These are phyloP conservation scores for Fusarium anguioides DNA, from an alignment of 2,329 filamentous ascomycete species.

Conservation along the genomic window DNA sequence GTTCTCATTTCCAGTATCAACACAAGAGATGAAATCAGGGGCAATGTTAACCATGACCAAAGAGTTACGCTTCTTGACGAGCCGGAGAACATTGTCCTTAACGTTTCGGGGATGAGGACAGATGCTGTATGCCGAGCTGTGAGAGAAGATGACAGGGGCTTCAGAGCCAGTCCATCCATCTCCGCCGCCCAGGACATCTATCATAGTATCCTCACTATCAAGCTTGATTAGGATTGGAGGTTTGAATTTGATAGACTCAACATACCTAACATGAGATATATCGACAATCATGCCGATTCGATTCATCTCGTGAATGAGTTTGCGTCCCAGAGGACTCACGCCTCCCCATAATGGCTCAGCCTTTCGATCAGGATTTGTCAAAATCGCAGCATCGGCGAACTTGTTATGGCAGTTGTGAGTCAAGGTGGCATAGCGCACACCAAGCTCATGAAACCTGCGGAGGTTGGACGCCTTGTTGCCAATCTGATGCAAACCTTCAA, in stretches of 20 bases:
- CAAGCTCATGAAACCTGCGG: slow-evolving; percentile 78
- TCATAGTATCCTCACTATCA: slow-evolving; percentile 80
- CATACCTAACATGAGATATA: slow-evolving; percentile 73
- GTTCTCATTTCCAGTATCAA: slow-evolving; percentile 65
- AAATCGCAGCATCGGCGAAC: slow-evolving; percentile 85
- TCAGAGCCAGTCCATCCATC: slow-evolving; percentile 75
- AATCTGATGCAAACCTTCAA: slow-evolving; percentile 94
- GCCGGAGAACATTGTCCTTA: slow-evolving; percentile 80
- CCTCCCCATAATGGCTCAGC: slow-evolving; percentile 74
- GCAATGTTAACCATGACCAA: slow-evolving; percentile 93
- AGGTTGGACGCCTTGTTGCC: slow-evolving; percentile 84
- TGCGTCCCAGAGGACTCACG: slow-evolving; percentile 75
- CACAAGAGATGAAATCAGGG: slow-evolving; percentile 84
- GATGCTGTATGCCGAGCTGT: slow-evolving; percentile 82
- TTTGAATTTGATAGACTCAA: background rate
- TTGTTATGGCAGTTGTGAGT: slow-evolving; percentile 95
- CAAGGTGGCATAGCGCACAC: slow-evolving; percentile 87
- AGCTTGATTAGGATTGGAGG: background rate
- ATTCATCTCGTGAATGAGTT: slow-evolving; percentile 89
- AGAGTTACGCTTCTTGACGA: slow-evolving; percentile 78
- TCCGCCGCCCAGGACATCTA: slow-evolving; percentile 77
- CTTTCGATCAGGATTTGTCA: slow-evolving; percentile 62
- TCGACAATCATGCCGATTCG: slow-evolving; percentile 95
- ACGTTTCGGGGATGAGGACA: slow-evolving; percentile 94
- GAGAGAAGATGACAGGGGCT: slow-evolving; percentile 89